Base-by-base conservation (phyloP, 2,329 filamentous ascomycete genomes). In the Hymenoscyphus linearis region DNA sequence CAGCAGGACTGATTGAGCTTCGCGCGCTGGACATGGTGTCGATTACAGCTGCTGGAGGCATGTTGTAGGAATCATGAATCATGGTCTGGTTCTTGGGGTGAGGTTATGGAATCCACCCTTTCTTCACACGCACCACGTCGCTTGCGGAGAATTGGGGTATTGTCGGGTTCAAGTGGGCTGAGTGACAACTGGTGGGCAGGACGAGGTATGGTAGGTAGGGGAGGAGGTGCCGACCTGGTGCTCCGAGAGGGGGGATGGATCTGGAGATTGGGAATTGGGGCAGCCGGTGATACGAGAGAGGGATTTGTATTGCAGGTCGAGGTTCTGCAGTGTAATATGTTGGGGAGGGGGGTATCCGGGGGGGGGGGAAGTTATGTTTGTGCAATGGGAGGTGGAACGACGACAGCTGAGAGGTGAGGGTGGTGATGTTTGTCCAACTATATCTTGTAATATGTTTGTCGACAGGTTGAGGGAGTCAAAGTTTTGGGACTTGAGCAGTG, bases 1-100 rank as follows among this genome's bases (percentile, higher is more conserved):
- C 27, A 5, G 59, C 34, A 16, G 64, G 64, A 47, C 61, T 65
- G 35, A 18, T n/a, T 37, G 63, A 65, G 54, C 63, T 65, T 26
- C 61, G 56, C 16, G 59, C 52, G 47, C 60, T 65, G 3, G 60
- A 60, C 60, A 61, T 62, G 52, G 40, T 59, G 26, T 63, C 62
- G 44, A 52, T 52, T 54, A 27, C 27, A 57, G 61, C 36, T 25
- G 50, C 47, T n/a, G 55, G 27, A 22, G 57, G 61, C 52, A 44
- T 55, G 50, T 27, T 53, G 55, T 44, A 57, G 55, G 55, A 60
- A 60, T 58, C 58, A 57, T 58, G 47, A 59, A 59, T 54, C 57
- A 59, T 59, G 50, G 18, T 34, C 52, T 50, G 44, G 18, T 25
- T 50, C 18, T 25, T 25, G 44, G 18, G 44, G 37, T 10, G 12